These are phyloP conservation scores for Strigomonas culicis DNA, from an alignment of 208 protist genomes.

Conservation along the genomic window DNA sequence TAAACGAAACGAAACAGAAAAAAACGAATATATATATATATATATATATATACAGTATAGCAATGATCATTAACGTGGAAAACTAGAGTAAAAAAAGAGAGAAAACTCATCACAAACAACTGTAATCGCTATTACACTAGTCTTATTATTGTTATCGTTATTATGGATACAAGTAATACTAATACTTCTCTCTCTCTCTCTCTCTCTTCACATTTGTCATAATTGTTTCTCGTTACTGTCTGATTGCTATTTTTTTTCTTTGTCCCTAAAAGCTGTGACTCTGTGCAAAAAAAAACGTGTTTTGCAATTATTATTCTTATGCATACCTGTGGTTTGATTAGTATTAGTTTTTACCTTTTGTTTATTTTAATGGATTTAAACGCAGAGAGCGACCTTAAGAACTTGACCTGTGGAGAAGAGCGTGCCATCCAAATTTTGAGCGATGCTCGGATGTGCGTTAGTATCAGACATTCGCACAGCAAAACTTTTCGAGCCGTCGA, in stretches of 20 bases:
- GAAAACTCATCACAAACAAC: no score
- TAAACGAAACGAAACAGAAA: not conserved
- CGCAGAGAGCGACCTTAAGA: conserved; percentile 59
- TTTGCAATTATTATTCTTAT: no score
- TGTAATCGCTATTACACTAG: no score
- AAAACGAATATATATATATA: conserved; percentile 1
- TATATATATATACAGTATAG: conserved; percentile 8
- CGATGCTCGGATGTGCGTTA: conserved; percentile 46
- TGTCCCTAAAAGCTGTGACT: no score
- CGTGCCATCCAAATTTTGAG: conserved; percentile 72
- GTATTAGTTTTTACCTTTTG: conserved; percentile 8
- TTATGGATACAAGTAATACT: no score
- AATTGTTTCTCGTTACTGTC: no score
- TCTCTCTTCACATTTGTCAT: no score
- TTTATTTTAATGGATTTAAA: conserved; percentile 20
- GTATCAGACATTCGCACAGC: conserved; percentile 59
- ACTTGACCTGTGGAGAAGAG: conserved; percentile 74
- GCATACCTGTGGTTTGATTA: not conserved
- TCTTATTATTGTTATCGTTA: no score
- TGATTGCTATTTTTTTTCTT: no score
- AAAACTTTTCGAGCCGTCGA: conserved; percentile 40
- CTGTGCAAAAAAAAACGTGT: no score
- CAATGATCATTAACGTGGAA: not conserved
- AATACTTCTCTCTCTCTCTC: no score
- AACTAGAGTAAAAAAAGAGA: no score